Evolutionary conservation across 2,329 filamentous ascomycete genomes (phyloP), one percentile per base, ranked within the genome.

Genomic region (Clonostachys sp.): DNA sequence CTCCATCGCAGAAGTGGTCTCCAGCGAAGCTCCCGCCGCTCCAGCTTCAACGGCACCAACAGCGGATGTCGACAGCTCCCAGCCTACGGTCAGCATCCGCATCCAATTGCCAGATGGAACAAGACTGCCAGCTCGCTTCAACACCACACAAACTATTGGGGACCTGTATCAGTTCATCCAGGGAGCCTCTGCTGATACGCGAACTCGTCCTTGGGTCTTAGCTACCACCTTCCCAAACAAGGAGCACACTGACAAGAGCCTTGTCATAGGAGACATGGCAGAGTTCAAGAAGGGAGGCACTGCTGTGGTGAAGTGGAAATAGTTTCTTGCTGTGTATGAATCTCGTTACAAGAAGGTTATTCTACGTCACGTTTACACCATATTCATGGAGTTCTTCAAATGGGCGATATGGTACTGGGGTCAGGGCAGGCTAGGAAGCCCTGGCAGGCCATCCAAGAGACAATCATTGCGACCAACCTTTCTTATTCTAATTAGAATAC

Each of bases 201-300:
- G 71, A 33, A 61, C 66, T 38, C 77, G 88, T n/a, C 57, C 75
- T 5, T 94, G 86, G 75, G 85, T 89, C 4, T 71, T 95, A 41
- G 87, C 86, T 53, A 94, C 89, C 0, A 92, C 88, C 0, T 94
- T 94, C 65, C 89, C 89, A 5, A 89, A 82, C 59, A 91, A 89
- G 68, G 86, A 92, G 46, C 79, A 92, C 53, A 83, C 77, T 3
- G 87, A 94, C 58, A 84, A 84, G 64, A 66, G 62, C 9, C 57
- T 79, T 45, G 72, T 77, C 2, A 61, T 86, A 30, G 78, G 79
- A 6, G 81, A 86, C 18, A 73, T 84, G 66, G 53, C 74, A 24
- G 83, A 86, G 61, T 84, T 86, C 58, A 86, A 81, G 70, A 78
- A 77, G 61, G 82, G 83, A 12, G 83, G 81, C 17, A 83, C 78